A percentile compares a stretch with the other conserved stretches of the same genome.
phyloP scores from a whole-genome alignment of 495 filamentous ascomycete genomes.

The Penicillium canescens region DNA sequence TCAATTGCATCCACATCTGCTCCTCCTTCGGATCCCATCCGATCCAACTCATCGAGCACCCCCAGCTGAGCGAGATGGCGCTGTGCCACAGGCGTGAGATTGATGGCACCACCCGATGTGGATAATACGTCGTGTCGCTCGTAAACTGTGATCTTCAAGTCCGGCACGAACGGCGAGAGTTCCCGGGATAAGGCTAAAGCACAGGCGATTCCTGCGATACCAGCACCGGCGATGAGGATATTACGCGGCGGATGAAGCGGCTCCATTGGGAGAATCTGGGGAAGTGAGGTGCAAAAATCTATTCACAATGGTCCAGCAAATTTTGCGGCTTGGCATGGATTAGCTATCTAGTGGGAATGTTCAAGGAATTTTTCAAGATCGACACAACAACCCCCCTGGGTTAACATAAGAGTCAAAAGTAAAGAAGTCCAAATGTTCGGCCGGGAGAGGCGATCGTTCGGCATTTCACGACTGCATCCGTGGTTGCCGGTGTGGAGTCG shows the following conservation, averaged over 20 bases:
- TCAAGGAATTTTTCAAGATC: too few species aligned
- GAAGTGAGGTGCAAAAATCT: not conserved
- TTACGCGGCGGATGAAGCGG: slow-evolving; percentile 23
- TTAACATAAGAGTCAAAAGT: not conserved
- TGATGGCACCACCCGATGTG: slow-evolving; percentile 62
- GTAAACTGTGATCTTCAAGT: slow-evolving; percentile 53
- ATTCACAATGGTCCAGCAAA: not conserved
- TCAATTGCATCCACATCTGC: slow-evolving; percentile 55
- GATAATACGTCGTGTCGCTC: slow-evolving; percentile 57
- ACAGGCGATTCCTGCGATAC: slow-evolving; percentile 55
- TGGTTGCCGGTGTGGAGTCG: slow-evolving; percentile 15
- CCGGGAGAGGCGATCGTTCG: slow-evolving; percentile 28
- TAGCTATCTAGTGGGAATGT: too few species aligned
- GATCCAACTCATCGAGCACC: slow-evolving; percentile 45
- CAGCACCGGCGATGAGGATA: slow-evolving; percentile 56
- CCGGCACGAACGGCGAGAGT: slow-evolving; percentile 42
- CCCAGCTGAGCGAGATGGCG: slow-evolving; percentile 58
- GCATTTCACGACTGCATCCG: slow-evolving; percentile 8
- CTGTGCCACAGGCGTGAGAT: slow-evolving; percentile 62
- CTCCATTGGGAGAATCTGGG: slow-evolving; percentile 1
- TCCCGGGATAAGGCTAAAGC: slow-evolving; percentile 53
- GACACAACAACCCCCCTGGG: too few species aligned
- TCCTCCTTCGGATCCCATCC: slow-evolving; percentile 43
- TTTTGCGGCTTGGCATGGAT: not conserved
- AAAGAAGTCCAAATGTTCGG: slow-evolving; percentile 10